Base-by-base conservation (phyloP, 1,284 basidiomycete genomes). In the Ustilago crameri region DNA sequence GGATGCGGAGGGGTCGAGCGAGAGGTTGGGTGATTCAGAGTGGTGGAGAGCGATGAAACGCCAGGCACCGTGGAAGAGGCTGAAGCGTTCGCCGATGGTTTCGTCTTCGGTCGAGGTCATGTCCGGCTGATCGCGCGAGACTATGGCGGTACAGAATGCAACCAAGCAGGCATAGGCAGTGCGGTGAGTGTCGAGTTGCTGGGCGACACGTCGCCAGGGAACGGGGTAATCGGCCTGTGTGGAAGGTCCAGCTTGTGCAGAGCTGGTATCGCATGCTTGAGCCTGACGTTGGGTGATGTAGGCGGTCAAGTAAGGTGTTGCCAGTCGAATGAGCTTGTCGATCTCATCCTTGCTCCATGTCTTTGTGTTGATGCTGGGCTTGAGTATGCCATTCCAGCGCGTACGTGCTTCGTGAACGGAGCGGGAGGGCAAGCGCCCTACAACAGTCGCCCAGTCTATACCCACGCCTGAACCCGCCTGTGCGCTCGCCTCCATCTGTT, bases 51-150 rank as follows among this genome's bases (percentile, higher is more conserved):
- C 50, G 32, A 72, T 67, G 42, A 72, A 51, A 2, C 63, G 54
- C 70, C 70, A 73, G 14, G 64, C 49, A 20, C 64, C 64, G 3
- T 65, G 51, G 27, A 73, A 68, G 37, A 73, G 52, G 10, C 44
- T 55, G 50, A 67, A 73, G 46, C 68, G 65, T 26, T 52, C 26
- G 9, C 51, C 47, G 40, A 57, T 49, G 22, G 58, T 41, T 3
- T 54, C 64, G 34, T 73, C 70, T 26, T 73, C 70, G 9, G 22
- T 35, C 0, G 52, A 22, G 12, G 53, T 58, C 26, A 55, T 27
- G 9, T 71, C 62, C 3, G 60, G 64, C 43, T 68, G 64, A 24
- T 73, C 57, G 27, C 41, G 53, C 9, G 43, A 34, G 1, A 67
- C 64, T 7, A 65, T 35, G 3, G 50, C 56, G 20, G n/a, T 57